These are phyloP conservation scores for Pestalotiopsis sp. DNA, from an alignment of 2,329 filamentous ascomycete species.

Conservation along the genomic window DNA sequence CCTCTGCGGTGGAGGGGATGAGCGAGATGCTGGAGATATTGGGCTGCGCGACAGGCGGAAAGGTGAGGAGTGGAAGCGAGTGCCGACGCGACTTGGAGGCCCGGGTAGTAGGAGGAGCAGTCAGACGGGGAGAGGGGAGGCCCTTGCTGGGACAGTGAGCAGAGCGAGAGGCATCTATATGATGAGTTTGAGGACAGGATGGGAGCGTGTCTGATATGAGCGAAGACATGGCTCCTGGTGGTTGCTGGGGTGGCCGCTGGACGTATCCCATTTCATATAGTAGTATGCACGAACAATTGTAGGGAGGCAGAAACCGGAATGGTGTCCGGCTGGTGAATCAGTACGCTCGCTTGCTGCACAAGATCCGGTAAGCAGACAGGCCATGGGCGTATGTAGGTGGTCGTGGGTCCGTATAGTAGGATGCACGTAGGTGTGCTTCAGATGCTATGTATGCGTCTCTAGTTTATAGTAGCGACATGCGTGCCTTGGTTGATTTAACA, in stretches of 20 bases:
- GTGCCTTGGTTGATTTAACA: not conserved
- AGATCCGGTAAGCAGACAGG: conserved; percentile 4
- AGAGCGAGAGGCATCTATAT: conserved; percentile 16
- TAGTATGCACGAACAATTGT: conserved; percentile 18
- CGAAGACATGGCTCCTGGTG: conserved; percentile 10
- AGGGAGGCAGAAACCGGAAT: conserved; percentile 12
- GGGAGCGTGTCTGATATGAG: conserved; percentile 16
- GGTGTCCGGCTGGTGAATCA: not conserved
- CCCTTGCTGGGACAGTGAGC: conserved; percentile 15
- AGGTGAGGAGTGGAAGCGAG: conserved; percentile 46
- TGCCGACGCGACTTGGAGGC: conserved; percentile 32
- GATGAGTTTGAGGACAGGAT: conserved; percentile 8
- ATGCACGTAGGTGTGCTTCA: conserved; percentile 6
- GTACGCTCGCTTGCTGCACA: conserved; percentile 7
- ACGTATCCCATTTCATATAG: conserved; percentile 18
- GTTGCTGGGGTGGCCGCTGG: conserved; percentile 15
- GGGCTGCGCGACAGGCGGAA: conserved; percentile 50
- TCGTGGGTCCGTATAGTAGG: conserved; percentile 10
- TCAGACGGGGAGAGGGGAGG: conserved; percentile 2
- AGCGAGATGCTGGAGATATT: conserved; percentile 56
- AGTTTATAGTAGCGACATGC: not conserved
- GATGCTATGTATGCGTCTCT: conserved; percentile 10
- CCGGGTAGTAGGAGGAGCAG: conserved; percentile 18
- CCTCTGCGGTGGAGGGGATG: conserved; percentile 57
- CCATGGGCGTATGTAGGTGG: conserved; percentile 4